These are phyloP conservation scores for Globisporangium solare DNA, from an alignment of 352 stramenopile species.

Conservation along the genomic window DNA sequence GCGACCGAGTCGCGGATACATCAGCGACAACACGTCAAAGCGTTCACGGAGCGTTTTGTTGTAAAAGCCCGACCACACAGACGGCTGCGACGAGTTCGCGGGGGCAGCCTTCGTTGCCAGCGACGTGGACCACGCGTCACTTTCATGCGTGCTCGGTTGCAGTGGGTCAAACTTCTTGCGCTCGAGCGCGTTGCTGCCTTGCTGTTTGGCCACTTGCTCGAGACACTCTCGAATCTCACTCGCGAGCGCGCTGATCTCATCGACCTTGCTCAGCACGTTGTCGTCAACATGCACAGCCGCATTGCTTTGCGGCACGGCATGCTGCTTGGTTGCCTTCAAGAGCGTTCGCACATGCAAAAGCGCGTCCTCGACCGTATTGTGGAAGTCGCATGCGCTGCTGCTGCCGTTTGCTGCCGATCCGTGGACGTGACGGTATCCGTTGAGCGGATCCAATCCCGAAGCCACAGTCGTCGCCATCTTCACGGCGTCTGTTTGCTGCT, in stretches of 20 bases:
- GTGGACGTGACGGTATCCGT: neutral
- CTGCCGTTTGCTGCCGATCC: neutral
- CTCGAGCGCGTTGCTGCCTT: neutral
- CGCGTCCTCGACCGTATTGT: slow-evolving; percentile 25
- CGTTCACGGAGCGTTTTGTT: slow-evolving; percentile 86
- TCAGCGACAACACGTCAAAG: slow-evolving; percentile 79
- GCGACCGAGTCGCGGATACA: slow-evolving; percentile 67
- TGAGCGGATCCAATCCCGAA: neutral
- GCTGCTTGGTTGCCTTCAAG: slow-evolving; percentile 21
- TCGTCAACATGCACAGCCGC: neutral
- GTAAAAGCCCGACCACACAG: slow-evolving; percentile 86
- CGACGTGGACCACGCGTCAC: slow-evolving; percentile 22
- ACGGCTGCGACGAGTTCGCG: slow-evolving; percentile 45
- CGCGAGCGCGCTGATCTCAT: slow-evolving; percentile 8
- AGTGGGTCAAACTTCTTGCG: slow-evolving; percentile 49
- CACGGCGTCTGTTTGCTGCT: too few species aligned
- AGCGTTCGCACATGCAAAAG: slow-evolving; percentile 13
- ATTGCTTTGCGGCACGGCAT: neutral
- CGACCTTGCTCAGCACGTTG: slow-evolving; percentile 6
- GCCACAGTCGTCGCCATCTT: neutral
- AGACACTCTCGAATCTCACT: slow-evolving; percentile 26
- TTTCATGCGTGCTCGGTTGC: slow-evolving; percentile 31
- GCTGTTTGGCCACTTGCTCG: neutral
- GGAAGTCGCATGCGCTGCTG: slow-evolving; percentile 2
- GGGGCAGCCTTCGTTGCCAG: slow-evolving; percentile 10